phyloP scores from a whole-genome alignment of 1,284 basidiomycete genomes.

The Heterobasidion irregulare region DNA sequence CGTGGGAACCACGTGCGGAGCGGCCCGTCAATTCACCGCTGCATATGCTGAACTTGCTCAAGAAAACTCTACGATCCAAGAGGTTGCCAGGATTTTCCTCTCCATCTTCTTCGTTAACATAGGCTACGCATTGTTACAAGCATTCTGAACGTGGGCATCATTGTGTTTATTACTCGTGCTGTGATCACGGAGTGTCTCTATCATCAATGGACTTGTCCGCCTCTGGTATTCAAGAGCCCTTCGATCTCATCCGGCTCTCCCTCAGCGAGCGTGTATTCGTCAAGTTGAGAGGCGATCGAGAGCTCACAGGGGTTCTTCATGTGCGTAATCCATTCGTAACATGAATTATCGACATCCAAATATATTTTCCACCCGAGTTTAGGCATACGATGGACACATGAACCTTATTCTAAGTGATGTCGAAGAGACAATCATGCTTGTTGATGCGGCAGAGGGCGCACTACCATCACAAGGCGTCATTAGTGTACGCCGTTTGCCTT shows the following conservation, averaged over 20 bases:
- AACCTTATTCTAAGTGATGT: slow-evolving; percentile 97
- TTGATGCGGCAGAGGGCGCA: slow-evolving; percentile 60
- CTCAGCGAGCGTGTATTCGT: slow-evolving; percentile 95
- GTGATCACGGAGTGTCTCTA: background rate
- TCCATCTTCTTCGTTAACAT: too few relatives aligned
- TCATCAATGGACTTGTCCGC: slow-evolving; percentile 62
- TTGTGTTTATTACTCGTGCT: background rate
- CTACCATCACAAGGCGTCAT: slow-evolving; percentile 45
- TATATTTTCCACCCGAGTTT: slow-evolving; percentile 4
- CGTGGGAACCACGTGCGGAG: slow-evolving; percentile 7
- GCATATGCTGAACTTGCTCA: too few relatives aligned
- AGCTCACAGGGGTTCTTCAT: slow-evolving; percentile 89
- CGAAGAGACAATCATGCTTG: slow-evolving; percentile 92
- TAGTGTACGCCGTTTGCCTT: slow-evolving; percentile 37
- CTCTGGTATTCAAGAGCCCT: slow-evolving; percentile 84
- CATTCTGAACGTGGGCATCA: too few relatives aligned
- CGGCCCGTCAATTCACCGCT: too few relatives aligned
- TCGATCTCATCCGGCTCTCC: slow-evolving; percentile 94
- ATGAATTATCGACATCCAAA: slow-evolving; percentile 2
- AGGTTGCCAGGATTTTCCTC: too few relatives aligned
- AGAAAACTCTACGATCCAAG: too few relatives aligned
- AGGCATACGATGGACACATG: slow-evolving; percentile 99
- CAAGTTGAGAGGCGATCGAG: slow-evolving; percentile 93
- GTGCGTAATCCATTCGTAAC: slow-evolving; percentile 36
- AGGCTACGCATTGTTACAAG: too few relatives aligned